Percentiles rank a stretch among this genome's conserved stretches.
Conservation (phyloP, 2,329 filamentous ascomycete species). For the Fusarium sp. region DNA sequence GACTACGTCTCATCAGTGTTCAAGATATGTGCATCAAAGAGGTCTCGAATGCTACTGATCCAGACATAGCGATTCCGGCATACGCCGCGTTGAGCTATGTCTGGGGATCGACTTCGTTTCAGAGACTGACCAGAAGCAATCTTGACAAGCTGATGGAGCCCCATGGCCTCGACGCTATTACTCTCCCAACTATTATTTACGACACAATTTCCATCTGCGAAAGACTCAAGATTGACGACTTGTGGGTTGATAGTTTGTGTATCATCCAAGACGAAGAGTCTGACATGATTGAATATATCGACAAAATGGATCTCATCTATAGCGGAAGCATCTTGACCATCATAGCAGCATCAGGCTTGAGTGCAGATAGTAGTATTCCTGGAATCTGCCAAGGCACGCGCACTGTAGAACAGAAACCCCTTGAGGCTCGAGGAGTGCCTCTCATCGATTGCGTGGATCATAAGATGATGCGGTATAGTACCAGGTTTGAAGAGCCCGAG, state of each 20-base stretch:
- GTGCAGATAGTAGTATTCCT: not conserved
- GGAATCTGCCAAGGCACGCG: constrained; percentile 1
- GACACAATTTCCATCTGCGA: not conserved
- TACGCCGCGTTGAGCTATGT: too few relatives aligned
- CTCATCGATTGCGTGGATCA: constrained; percentile 4
- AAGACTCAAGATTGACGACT: not conserved
- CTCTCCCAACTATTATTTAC: not conserved
- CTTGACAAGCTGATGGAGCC: not conserved
- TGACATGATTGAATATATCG: not conserved
- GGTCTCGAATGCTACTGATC: too few relatives aligned
- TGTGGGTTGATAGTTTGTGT: constrained; percentile 8
- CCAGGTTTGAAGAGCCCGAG: not conserved
- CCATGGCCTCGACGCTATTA: not conserved
- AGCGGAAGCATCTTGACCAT: not conserved
- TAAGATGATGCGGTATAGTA: not conserved
- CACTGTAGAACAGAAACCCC: not conserved
- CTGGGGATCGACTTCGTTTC: too few relatives aligned
- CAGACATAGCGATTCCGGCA: too few relatives aligned
- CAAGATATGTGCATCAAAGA: too few relatives aligned
- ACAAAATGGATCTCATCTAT: constrained; percentile 13
- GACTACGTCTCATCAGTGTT: too few relatives aligned
- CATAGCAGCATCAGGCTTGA: not conserved
- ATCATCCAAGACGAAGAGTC: constrained; percentile 4
- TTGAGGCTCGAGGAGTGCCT: not conserved
- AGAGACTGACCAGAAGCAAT: too few relatives aligned